phyloP scores from a whole-genome alignment of 176 grass and related monocot species.

The Areca catechu region DNA sequence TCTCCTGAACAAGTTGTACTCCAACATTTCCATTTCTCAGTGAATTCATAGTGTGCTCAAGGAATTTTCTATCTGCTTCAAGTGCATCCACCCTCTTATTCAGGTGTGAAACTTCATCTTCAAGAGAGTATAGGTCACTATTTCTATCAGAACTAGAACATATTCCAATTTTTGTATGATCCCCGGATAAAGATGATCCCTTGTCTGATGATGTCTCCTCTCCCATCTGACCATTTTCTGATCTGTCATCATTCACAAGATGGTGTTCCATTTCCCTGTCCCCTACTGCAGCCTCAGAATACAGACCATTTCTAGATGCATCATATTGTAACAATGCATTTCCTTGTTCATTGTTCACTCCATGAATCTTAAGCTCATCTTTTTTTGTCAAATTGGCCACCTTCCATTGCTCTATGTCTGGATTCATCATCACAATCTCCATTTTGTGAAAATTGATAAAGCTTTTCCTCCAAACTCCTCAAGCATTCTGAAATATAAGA shows the following conservation, averaged over 20 bases:
- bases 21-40: conserved; percentile 47
- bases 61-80: conserved; percentile 48
- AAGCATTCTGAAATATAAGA: conserved; percentile 39
- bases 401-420: conserved; percentile 32
- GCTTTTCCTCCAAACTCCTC: conserved; percentile 46
- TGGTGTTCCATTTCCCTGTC: conserved; percentile 7
- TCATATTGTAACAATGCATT: background rate
- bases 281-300: background rate
- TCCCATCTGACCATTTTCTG: too few relatives aligned
- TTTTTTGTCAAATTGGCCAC: conserved; percentile 22
- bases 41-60: conserved; percentile 63
- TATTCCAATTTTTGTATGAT: background rate
- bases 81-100: conserved; percentile 43
- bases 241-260: conserved; percentile 12
- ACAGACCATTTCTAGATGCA: background rate
- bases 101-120: conserved; percentile 40
- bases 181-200: too few relatives aligned
- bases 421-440: conserved; percentile 27
- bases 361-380: too few relatives aligned
- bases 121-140: conserved; percentile 27
- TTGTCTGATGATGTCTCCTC: too few relatives aligned
- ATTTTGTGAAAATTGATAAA: conserved; percentile 45
- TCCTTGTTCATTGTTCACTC: background rate
- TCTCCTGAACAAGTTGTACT: conserved; percentile 45
- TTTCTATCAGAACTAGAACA: background rate